Evolutionary conservation across 164 flowering plant genomes (phyloP).

Genomic region (Macadamia integrifolia): DNA sequence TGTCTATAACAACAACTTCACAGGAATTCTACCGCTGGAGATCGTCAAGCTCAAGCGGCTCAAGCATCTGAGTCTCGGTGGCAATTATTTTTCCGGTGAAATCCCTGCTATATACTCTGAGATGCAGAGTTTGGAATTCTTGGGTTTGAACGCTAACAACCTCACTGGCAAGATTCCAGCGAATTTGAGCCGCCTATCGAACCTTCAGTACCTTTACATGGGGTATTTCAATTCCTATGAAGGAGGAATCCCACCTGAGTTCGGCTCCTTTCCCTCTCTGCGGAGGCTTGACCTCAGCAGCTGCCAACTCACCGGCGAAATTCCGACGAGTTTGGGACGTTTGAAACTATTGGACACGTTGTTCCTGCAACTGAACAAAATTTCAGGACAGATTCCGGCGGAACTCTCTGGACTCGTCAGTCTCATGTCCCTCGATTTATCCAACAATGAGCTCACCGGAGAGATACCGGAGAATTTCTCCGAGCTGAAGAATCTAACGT

Average conservation of each 20-base stretch:
- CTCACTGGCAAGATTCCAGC: constrained; percentile 55
- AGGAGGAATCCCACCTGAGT: constrained; percentile 65
- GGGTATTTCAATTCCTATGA: constrained; percentile 41
- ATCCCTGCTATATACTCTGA: constrained; percentile 57
- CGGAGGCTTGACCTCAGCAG: constrained; percentile 44
- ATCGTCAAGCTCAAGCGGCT: constrained; percentile 36
- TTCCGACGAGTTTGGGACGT: constrained; percentile 51
- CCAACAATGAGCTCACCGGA: constrained; percentile 56
- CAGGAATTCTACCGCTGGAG: constrained; percentile 51
- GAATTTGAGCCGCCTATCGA: constrained; percentile 33
- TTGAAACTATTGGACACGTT: constrained; percentile 46
- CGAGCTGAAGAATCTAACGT: constrained; percentile 39
- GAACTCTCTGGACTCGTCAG: constrained; percentile 50
- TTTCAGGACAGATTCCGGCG: constrained; percentile 58
- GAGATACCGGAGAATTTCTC: constrained; percentile 64
- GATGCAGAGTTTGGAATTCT: constrained; percentile 44
- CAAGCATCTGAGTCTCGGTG: constrained; percentile 51
- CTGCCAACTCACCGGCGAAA: constrained; percentile 65
- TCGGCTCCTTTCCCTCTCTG: constrained; percentile 45
- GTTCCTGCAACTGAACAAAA: constrained; percentile 61
- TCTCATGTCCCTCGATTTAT: constrained; percentile 64
- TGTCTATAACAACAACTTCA: constrained; percentile 61
- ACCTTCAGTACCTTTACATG: constrained; percentile 33
- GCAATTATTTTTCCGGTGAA: constrained; percentile 66
- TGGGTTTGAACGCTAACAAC: constrained; percentile 54